phyloP scores from a whole-genome alignment of 169 alveolate species.

The Plasmodium falciparum region DNA sequence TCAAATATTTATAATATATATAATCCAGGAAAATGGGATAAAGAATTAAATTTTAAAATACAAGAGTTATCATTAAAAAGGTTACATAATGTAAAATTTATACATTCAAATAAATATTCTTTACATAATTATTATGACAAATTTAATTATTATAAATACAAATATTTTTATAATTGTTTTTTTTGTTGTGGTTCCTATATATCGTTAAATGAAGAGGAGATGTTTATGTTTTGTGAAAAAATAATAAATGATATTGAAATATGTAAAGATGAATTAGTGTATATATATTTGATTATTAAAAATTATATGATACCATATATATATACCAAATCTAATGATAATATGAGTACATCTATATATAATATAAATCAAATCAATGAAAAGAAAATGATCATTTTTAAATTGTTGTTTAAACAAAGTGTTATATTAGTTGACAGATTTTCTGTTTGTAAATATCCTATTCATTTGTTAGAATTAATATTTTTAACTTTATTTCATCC shows the following conservation, averaged over 20 bases:
- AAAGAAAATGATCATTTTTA: neutral
- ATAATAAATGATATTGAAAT: constrained; percentile 46
- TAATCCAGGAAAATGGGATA: neutral
- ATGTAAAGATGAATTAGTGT: constrained; percentile 39
- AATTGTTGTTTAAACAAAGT: constrained; percentile 28
- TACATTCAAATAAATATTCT: neutral
- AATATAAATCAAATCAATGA: neutral
- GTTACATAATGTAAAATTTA: neutral
- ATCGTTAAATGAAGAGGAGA: neutral
- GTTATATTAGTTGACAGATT: constrained; percentile 29
- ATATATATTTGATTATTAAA: constrained; percentile 22
- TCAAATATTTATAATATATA: neutral
- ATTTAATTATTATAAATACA: constrained; percentile 38
- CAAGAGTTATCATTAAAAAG: neutral
- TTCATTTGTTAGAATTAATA: constrained; percentile 16
- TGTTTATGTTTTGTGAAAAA: constrained; percentile 11
- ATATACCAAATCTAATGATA: neutral
- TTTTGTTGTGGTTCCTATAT: neutral
- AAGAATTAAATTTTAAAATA: neutral
- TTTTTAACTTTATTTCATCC: constrained; percentile 46
- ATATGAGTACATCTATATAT: neutral
- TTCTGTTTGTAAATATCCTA: constrained; percentile 26
- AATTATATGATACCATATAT: constrained; percentile 14
- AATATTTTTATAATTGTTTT: constrained; percentile 13
- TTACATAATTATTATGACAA: constrained; percentile 12